Percentiles rank a stretch among this genome's conserved stretches.
phyloP scores from a whole-genome alignment of 352 stramenopile species.

The Globisporangium emineosum region DNA sequence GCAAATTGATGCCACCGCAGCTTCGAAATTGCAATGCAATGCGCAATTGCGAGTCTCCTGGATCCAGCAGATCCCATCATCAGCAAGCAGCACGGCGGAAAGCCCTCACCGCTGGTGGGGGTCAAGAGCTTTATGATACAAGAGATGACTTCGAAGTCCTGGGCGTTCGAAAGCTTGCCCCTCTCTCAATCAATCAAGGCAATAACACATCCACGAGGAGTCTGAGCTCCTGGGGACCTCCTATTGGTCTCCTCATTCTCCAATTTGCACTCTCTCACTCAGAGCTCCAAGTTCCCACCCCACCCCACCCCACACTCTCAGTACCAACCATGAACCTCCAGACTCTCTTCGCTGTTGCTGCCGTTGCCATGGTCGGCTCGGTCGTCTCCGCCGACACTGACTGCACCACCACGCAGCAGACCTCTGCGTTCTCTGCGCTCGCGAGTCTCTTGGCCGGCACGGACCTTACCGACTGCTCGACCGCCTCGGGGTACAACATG shows the following conservation, averaged over 20 bases:
- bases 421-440: constrained; percentile 27
- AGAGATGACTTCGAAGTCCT: too few relatives aligned
- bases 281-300: constrained; percentile 12
- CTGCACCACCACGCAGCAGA: constrained; percentile 22
- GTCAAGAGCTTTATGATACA: not conserved
- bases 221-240: not conserved
- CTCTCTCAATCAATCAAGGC: too few relatives aligned
- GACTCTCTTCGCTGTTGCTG: constrained; percentile 15
- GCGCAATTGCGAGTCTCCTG: not conserved
- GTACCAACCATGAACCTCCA: constrained; percentile 8
- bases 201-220: too few relatives aligned
- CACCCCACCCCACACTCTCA: not conserved
- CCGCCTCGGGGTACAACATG: constrained; percentile 34
- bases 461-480: constrained; percentile 23
- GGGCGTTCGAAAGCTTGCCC: too few relatives aligned
- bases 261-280: constrained; percentile 13
- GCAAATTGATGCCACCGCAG: constrained; percentile 3
- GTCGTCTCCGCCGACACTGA: constrained; percentile 2
- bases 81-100: not conserved
- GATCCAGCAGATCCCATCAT: not conserved
- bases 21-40: not conserved
- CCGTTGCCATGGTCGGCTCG: constrained; percentile 23
- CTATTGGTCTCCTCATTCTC: constrained; percentile 4
- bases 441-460: constrained; percentile 18
- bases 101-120: too few relatives aligned